These are phyloP conservation scores for Casuarina equisetifolia DNA, from an alignment of 306 rosid species.

Conservation along the genomic window DNA sequence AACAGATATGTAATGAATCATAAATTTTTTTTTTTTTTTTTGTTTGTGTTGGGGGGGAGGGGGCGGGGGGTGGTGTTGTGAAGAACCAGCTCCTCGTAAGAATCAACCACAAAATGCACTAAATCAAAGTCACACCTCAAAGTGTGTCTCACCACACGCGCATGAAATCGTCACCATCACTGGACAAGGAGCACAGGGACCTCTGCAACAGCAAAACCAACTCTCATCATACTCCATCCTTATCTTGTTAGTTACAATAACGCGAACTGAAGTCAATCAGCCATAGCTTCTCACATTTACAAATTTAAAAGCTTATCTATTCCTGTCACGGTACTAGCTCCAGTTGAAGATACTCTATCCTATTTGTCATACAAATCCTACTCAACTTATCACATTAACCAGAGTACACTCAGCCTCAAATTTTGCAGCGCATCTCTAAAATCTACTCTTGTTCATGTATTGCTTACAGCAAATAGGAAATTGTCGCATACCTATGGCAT, in stretches of 20 bases:
- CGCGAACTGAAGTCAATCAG: conserved; percentile 7
- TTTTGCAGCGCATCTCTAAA: not conserved
- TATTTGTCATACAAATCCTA: not conserved
- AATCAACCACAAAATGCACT: conserved; percentile 20
- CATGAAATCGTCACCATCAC: conserved; percentile 92
- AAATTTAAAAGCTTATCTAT: not conserved
- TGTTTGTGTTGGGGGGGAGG: too few relatives aligned
- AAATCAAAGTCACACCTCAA: conserved; percentile 65
- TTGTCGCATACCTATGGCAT: conserved; percentile 73
- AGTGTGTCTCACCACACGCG: conserved; percentile 85
- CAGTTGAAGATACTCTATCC: not conserved
- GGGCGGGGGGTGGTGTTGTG: too few relatives aligned
- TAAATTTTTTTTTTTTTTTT: too few relatives aligned
- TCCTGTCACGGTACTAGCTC: not conserved
- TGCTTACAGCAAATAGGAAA: conserved; percentile 14
- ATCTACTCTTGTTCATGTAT: not conserved
- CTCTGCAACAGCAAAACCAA: conserved; percentile 65
- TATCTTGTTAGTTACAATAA: conserved; percentile 8
- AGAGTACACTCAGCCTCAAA: not conserved
- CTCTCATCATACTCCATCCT: conserved; percentile 12
- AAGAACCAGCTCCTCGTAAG: conserved; percentile 15
- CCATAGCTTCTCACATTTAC: conserved; percentile 5
- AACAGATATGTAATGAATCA: conserved; percentile 15
- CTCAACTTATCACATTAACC: not conserved
- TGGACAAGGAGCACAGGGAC: conserved; percentile 97